A percentile compares a stretch with the other conserved stretches of the same genome.
Conservation (phyloP, 2,329 filamentous ascomycete species). For the Paecilomyces dactylethromorphus region DNA sequence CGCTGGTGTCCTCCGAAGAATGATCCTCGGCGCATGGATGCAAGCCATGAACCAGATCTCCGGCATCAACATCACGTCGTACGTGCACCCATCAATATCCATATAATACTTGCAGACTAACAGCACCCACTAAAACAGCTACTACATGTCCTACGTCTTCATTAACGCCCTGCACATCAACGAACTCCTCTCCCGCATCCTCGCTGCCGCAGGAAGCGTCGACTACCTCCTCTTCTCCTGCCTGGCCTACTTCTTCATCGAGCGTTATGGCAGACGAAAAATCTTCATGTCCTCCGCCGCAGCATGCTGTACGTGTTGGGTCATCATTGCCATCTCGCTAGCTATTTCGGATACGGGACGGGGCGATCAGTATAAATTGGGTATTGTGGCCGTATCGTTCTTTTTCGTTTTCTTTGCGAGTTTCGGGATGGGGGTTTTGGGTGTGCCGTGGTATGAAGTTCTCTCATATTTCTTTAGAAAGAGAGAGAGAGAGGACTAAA, state of each 20-base stretch:
- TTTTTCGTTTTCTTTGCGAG: conserved; percentile 35
- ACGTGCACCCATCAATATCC: background rate
- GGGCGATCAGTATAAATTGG: conserved; percentile 37
- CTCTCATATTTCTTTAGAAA: background rate
- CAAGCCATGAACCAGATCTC: conserved; percentile 31
- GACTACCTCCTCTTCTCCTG: conserved; percentile 41
- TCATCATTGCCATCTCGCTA: conserved; percentile 41
- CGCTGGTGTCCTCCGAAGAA: conserved; percentile 34
- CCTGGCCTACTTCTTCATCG: conserved; percentile 41
- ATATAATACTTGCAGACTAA: background rate
- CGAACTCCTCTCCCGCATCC: conserved; percentile 33
- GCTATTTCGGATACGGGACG: conserved; percentile 32
- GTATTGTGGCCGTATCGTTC: conserved; percentile 44
- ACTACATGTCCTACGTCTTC: conserved; percentile 37
- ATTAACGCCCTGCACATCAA: conserved; percentile 35
- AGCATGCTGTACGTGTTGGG: conserved; percentile 45
- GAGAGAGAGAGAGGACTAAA: background rate
- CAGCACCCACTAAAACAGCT: conserved; percentile 7
- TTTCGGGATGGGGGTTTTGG: conserved; percentile 34
- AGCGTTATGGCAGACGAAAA: conserved; percentile 42
- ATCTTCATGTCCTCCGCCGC: conserved; percentile 45
- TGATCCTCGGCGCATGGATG: conserved; percentile 40
- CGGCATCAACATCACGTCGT: conserved; percentile 30
- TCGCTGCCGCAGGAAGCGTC: conserved; percentile 41
- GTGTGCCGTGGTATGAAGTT: conserved; percentile 25